A percentile compares a stretch with the other conserved stretches of the same genome.
phyloP scores from a whole-genome alignment of 768 basidiomycete genomes.

The Boletus insuetus region DNA sequence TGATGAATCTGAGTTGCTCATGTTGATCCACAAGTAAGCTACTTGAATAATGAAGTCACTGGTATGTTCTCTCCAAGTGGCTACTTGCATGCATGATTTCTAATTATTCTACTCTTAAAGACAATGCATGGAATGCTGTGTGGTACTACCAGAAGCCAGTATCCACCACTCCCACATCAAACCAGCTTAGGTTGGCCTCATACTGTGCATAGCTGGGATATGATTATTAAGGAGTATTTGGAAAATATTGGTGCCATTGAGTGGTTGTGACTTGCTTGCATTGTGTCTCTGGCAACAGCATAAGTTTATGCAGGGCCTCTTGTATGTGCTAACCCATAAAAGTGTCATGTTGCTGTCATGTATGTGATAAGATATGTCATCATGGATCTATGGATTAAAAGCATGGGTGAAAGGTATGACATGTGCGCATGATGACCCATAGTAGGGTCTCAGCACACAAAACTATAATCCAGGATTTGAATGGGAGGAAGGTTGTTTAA shows the following conservation, averaged over 20 bases:
- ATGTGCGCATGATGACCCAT: no score
- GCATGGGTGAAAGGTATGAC: no score
- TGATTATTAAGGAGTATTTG: not conserved
- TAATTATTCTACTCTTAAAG: not conserved
- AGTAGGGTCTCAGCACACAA: no score
- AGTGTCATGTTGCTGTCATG: no score
- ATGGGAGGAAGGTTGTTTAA: not conserved
- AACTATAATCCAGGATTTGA: no score
- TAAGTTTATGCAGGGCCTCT: no score
- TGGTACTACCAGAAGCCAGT: constrained; percentile 8
- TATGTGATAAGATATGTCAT: no score
- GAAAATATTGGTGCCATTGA: not conserved
- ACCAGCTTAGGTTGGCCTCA: not conserved
- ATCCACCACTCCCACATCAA: not conserved
- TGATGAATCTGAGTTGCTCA: not conserved
- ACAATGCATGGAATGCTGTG: constrained; percentile 3
- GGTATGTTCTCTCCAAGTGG: not conserved
- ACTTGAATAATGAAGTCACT: no score
- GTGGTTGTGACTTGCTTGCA: no score
- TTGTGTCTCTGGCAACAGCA: no score
- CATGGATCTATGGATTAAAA: no score
- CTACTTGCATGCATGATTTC: not conserved
- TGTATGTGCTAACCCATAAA: no score
- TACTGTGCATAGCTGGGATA: not conserved
- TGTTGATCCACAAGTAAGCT: not conserved